Evolutionary conservation across 306 rosid species (phyloP).

Genomic region (Prunus dulcis): DNA sequence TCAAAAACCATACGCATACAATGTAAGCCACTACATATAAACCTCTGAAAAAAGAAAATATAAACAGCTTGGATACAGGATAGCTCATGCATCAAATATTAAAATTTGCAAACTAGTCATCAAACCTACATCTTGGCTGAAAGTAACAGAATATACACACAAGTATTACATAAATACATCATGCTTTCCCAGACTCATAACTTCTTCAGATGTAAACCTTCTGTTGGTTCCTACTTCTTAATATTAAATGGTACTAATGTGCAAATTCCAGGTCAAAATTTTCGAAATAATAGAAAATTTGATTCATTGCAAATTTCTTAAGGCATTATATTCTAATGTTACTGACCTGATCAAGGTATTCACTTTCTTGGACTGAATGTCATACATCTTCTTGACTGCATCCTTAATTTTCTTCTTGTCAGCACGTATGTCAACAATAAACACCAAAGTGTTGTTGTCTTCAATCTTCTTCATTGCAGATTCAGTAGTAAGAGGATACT

Average conservation of each 20-base stretch:
- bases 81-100: background rate
- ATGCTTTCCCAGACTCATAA: background rate
- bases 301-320: background rate
- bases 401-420: constrained; percentile 89
- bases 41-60: background rate
- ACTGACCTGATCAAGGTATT: constrained; percentile 81
- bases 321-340: background rate
- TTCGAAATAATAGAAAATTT: too few relatives aligned
- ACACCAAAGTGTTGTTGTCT: constrained; percentile 83
- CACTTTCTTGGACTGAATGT: constrained; percentile 84
- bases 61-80: background rate
- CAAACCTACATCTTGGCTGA: background rate
- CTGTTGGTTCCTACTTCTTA: too few relatives aligned
- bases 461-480: constrained; percentile 92
- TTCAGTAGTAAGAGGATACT: constrained; percentile 82
- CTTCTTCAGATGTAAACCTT: too few relatives aligned
- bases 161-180: background rate
- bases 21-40: background rate
- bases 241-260: too few relatives aligned
- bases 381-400: constrained; percentile 84
- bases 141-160: background rate
- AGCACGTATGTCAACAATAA: constrained; percentile 80
- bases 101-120: background rate
- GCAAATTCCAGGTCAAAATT: too few relatives aligned
- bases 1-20: too few relatives aligned